Base-by-base conservation (phyloP, 768 basidiomycete genomes). In the Suillus bovinus region DNA sequence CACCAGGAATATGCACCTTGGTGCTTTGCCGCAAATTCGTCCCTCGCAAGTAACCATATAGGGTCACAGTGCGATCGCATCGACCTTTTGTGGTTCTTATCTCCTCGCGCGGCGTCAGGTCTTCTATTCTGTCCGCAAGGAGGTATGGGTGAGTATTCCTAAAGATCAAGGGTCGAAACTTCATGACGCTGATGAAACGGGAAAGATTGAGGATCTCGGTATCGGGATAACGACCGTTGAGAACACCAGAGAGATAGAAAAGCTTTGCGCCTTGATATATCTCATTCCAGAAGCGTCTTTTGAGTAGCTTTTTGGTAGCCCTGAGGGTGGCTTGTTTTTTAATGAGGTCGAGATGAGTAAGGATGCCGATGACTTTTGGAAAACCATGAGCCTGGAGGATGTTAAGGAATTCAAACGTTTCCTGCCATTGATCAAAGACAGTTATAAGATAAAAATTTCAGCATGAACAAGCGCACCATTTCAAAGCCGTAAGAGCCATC, bases 271-370 rank as follows among this genome's bases (percentile, higher is more conserved):
- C 97, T 69, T 95, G 92, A 74, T 99, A 99, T 14, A 99, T 99
- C 76, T 99, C 97, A 0, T 96, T 94, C 97, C 97, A 99, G 79
- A 99, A 99, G 11, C 97, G 92, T 72, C 94, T 97, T 77, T 99
- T 99, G 42, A 99, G 85, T 0, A 88, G 79, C 70, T 97, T 97
- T 79, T 99, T 99, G 59, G 94, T 94, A 56, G 86, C 86, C 61
- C 89, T 90, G 44, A 99, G 86, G 4, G 88, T 88, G 0, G 91
- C 82, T 6, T 90, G 84, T 72, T 94, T 96, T 81, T 97, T 97
- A 67, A 99, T 91, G 66, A 99, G 89, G 76, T 99, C 97, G 46
- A 99, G 87, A 76, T 99, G 97, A 53, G 94, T 90, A 53, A 99
- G 90, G 62, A 99, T 77, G 61, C 97, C 96, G 64, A 99, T 94